phyloP scores from a whole-genome alignment of 768 basidiomycete genomes.

The Xerocomus potaroensis region DNA sequence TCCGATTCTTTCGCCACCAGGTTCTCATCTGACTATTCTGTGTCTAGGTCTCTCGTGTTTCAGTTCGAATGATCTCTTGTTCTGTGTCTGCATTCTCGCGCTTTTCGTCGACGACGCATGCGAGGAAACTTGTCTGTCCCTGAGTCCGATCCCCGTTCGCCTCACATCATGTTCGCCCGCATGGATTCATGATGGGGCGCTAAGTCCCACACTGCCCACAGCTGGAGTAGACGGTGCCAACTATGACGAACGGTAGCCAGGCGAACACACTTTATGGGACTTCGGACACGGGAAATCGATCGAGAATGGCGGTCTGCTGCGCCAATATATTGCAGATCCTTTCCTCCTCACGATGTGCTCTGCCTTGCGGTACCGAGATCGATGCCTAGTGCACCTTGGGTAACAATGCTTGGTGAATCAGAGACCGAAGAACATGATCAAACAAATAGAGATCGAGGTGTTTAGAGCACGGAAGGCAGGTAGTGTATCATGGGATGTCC shows the following conservation, averaged over 20 bases:
- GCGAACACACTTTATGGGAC: no score
- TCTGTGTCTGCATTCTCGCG: neutral
- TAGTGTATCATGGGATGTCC: neutral
- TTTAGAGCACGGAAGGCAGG: constrained; percentile 2
- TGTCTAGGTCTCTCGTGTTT: neutral
- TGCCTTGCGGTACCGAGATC: no score
- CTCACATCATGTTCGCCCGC: no score
- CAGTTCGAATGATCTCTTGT: neutral
- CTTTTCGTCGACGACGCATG: neutral
- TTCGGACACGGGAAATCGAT: neutral
- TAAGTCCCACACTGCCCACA: neutral
- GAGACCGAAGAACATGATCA: neutral
- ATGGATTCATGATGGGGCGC: neutral
- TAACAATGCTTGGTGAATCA: no score
- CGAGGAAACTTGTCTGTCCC: neutral
- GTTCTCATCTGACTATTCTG: neutral
- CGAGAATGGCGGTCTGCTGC: neutral
- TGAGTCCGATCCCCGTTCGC: neutral
- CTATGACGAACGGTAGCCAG: neutral
- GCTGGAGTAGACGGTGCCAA: neutral
- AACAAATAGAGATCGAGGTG: constrained; percentile 9
- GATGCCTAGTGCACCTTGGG: neutral
- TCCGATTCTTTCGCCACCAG: no score
- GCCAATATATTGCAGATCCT: no score
- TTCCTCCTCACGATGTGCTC: no score